These are phyloP conservation scores for Gentiana straminea DNA, from an alignment of 257 asterid genomes.

Conservation along the genomic window DNA sequence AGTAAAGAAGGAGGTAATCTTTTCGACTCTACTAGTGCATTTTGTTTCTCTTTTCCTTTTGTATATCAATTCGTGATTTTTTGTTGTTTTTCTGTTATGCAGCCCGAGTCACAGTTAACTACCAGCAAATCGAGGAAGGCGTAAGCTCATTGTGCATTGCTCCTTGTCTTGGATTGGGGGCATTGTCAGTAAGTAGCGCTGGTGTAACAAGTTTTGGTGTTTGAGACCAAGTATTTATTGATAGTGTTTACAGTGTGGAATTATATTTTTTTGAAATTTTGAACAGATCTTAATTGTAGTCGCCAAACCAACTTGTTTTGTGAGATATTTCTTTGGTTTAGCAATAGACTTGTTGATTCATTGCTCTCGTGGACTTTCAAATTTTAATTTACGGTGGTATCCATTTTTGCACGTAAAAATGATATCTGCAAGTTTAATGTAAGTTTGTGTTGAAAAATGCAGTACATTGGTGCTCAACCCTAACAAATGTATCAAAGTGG, in stretches of 20 bases:
- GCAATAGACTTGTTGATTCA: too few species aligned
- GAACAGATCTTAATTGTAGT: too few species aligned
- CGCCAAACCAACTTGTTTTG: too few species aligned
- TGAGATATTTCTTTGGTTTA: too few species aligned
- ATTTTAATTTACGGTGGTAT: too few species aligned
- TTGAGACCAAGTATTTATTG: conserved; percentile 4
- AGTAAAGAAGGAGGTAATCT: conserved; percentile 63
- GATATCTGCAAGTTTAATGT: too few species aligned
- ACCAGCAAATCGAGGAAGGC: conserved; percentile 46
- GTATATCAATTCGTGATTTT: background rate
- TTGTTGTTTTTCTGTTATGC: conserved; percentile 6
- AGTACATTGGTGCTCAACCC: too few species aligned
- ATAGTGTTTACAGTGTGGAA: background rate
- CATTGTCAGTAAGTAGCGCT: background rate
- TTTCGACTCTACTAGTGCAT: background rate
- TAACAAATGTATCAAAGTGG: too few species aligned
- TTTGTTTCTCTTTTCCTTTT: background rate
- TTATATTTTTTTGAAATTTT: too few species aligned
- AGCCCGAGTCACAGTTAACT: conserved; percentile 57
- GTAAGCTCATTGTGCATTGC: conserved; percentile 13
- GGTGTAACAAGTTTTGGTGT: background rate
- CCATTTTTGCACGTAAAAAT: too few species aligned
- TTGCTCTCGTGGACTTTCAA: too few species aligned
- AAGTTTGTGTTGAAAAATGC: too few species aligned
- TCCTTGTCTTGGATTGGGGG: background rate